These are phyloP conservation scores for Suzukiozyma palmioleophila DNA, from an alignment of 1,139 yeast genomes.

Conservation along the genomic window DNA sequence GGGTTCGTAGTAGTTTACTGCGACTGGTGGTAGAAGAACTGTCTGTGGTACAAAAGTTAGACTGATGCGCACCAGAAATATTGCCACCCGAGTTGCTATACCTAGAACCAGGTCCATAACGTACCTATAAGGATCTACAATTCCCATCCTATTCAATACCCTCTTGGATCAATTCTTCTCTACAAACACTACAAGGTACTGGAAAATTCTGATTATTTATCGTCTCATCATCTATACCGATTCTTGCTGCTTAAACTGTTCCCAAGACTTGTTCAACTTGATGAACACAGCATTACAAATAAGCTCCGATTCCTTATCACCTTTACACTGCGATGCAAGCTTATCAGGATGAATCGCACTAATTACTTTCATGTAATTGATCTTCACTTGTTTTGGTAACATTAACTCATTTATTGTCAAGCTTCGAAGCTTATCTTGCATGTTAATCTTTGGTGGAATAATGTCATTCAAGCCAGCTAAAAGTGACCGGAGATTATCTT, in stretches of 20 bases:
- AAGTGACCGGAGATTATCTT: slow-evolving; percentile 71
- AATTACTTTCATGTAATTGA: slow-evolving; percentile 87
- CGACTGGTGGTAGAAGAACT: no score
- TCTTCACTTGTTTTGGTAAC: slow-evolving; percentile 85
- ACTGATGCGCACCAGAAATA: no score
- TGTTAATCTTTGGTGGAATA: slow-evolving; percentile 54
- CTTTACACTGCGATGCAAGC: slow-evolving; percentile 37
- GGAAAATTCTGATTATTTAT: no score
- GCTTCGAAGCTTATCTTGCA: slow-evolving; percentile 24
- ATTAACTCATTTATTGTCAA: slow-evolving; percentile 67
- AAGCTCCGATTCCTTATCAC: slow-evolving; percentile 67
- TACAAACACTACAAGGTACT: no score
- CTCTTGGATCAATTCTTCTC: no score
- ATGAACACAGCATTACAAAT: slow-evolving; percentile 86
- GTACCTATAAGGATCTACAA: no score
- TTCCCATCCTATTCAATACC: no score
- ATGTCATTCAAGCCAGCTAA: slow-evolving; percentile 62
- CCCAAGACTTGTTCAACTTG: slow-evolving; percentile 87
- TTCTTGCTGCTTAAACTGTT: slow-evolving; percentile 55
- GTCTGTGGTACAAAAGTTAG: no score
- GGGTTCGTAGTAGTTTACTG: no score
- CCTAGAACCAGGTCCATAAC: no score
- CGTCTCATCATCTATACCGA: slow-evolving; percentile 2
- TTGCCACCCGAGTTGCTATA: no score
- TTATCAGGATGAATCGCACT: slow-evolving; percentile 95